Evolutionary conservation across 345 rosid genomes (phyloP).

Genomic region (Salix caprea): DNA sequence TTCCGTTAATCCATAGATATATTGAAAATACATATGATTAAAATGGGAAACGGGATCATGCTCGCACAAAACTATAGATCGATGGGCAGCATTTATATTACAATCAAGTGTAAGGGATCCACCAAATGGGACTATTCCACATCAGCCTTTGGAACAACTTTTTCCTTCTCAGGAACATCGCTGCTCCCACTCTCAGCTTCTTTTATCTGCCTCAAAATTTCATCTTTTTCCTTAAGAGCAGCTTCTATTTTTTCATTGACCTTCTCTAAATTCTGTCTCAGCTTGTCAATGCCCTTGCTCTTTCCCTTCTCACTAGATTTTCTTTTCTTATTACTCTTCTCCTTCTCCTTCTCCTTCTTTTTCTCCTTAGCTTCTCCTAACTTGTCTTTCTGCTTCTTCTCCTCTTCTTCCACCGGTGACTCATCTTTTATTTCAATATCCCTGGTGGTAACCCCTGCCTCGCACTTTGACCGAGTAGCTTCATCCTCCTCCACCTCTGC

Average conservation of each 20-base stretch:
- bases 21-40: not conserved
- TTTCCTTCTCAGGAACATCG: conserved; percentile 14
- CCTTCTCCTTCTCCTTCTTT: conserved; percentile 24
- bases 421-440: conserved; percentile 26
- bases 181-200: conserved; percentile 38
- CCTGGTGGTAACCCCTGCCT: conserved; percentile 23
- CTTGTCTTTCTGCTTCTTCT: conserved; percentile 23
- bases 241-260: conserved; percentile 51
- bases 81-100: too few relatives aligned
- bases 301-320: conserved; percentile 41
- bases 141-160: conserved; percentile 1
- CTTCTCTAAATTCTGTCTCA: conserved; percentile 52
- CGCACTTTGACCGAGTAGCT: not conserved
- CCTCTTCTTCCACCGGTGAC: conserved; percentile 28
- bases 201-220: conserved; percentile 53
- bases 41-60: not conserved
- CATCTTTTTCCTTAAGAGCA: conserved; percentile 42
- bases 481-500: conserved; percentile 3
- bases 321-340: conserved; percentile 43
- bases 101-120: not conserved
- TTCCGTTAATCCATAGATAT: not conserved
- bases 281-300: conserved; percentile 41
- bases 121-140: not conserved
- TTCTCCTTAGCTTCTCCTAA: conserved; percentile 23
- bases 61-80: not conserved